These are phyloP conservation scores for Ophiocordyceps camponoti-saundersi DNA, from an alignment of 2,329 filamentous ascomycete species.

Conservation along the genomic window DNA sequence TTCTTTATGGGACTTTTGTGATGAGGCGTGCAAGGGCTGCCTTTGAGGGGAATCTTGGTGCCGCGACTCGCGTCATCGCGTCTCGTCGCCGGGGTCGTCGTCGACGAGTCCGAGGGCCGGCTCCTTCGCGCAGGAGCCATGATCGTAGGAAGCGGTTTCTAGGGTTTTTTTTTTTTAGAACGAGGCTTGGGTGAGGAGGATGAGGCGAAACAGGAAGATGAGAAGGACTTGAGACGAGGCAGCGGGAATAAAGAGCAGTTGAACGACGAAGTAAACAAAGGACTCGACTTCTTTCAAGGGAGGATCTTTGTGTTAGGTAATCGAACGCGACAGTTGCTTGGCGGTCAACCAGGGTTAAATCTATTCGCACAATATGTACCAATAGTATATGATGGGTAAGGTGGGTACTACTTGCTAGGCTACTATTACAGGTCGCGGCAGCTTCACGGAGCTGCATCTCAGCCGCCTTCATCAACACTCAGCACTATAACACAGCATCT, in stretches of 20 bases:
- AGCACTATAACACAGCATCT: too few relatives aligned
- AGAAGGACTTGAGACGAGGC: not conserved
- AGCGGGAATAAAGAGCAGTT: slow-evolving; percentile 4
- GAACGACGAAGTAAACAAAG: slow-evolving; percentile 22
- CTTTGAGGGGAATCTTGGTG: slow-evolving; percentile 8
- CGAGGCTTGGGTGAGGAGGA: not conserved
- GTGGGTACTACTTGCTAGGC: too few relatives aligned
- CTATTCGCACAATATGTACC: too few relatives aligned
- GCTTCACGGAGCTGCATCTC: too few relatives aligned
- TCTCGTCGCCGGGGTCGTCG: slow-evolving; percentile 1
- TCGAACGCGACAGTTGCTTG: not conserved
- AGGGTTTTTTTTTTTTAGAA: not conserved
- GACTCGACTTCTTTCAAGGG: not conserved
- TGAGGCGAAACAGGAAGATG: not conserved
- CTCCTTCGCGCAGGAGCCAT: slow-evolving; percentile 30
- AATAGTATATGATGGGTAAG: too few relatives aligned
- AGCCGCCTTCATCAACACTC: too few relatives aligned
- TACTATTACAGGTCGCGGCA: too few relatives aligned
- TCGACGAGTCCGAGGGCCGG: slow-evolving; percentile 10
- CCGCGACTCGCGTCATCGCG: slow-evolving; percentile 6
- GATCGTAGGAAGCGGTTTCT: slow-evolving; percentile 3
- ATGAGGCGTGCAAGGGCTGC: slow-evolving; percentile 20
- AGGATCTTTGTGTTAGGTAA: slow-evolving; percentile 3
- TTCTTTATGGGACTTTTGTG: slow-evolving; percentile 45
- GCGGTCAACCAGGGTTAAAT: too few relatives aligned